A percentile compares a stretch with the other conserved stretches of the same genome.
Conservation (phyloP, 805 yeast species). For the Starmerella gropengiesseri region DNA sequence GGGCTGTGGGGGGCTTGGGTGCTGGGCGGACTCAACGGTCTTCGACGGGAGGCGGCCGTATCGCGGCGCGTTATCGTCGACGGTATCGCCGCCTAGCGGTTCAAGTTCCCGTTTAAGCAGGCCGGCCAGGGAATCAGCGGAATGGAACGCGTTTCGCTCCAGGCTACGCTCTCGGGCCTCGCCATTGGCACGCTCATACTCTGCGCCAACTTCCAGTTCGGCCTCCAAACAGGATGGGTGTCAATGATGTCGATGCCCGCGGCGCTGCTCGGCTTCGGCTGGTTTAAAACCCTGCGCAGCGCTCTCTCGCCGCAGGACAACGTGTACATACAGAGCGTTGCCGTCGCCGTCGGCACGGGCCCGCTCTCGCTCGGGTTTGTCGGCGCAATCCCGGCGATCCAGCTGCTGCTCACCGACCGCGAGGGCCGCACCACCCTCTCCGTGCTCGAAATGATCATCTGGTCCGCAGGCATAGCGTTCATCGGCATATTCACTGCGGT, state of each 20-base stretch:
- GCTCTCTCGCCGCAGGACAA: slow-evolving; percentile 74
- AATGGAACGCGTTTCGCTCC: slow-evolving; percentile 39
- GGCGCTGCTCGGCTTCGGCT: slow-evolving; percentile 75
- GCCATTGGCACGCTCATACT: slow-evolving; percentile 78
- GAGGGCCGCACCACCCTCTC: slow-evolving; percentile 41
- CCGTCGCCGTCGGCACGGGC: slow-evolving; percentile 96
- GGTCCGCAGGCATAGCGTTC: slow-evolving; percentile 82
- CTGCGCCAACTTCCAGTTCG: slow-evolving; percentile 88
- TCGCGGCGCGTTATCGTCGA: too few relatives aligned
- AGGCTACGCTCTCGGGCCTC: slow-evolving; percentile 69
- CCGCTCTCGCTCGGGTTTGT: slow-evolving; percentile 92
- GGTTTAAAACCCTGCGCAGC: slow-evolving; percentile 49
- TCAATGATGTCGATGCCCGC: slow-evolving; percentile 98
- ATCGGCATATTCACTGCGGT: slow-evolving; percentile 95
- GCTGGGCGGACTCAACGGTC: too few relatives aligned
- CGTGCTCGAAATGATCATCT: slow-evolving; percentile 49
- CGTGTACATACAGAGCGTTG: slow-evolving; percentile 80
- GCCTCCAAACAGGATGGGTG: slow-evolving; percentile 97
- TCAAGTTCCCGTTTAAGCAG: too few relatives aligned
- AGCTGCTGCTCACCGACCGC: slow-evolving; percentile 64
- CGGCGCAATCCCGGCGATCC: slow-evolving; percentile 93
- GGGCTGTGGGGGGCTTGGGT: too few relatives aligned
- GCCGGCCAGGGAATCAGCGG: too few relatives aligned
- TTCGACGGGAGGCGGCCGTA: too few relatives aligned
- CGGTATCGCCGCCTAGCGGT: too few relatives aligned